Evolutionary conservation across 192 early-diverging fungal species (phyloP).

Genomic region (Coemansia sp.): DNA sequence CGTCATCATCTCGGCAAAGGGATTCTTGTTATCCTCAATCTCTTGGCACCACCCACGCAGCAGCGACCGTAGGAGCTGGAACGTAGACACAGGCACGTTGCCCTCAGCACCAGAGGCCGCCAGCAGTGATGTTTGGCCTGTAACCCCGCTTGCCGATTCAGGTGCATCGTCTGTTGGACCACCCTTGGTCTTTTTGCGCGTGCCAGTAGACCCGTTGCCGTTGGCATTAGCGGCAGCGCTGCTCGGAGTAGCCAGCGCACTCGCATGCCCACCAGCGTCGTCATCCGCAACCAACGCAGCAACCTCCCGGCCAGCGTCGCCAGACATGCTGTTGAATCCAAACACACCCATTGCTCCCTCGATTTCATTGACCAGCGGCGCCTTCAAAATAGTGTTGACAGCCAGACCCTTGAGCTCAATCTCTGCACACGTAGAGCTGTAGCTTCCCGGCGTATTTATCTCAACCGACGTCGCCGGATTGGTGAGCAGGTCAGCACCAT

Average conservation of each 20-base stretch:
- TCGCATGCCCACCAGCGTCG: not conserved
- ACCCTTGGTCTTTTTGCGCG: not conserved
- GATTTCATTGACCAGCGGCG: slow-evolving; percentile 70
- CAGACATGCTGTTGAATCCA: slow-evolving; percentile 24
- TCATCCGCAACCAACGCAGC: slow-evolving; percentile 10
- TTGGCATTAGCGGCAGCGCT: not conserved
- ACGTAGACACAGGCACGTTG: slow-evolving; percentile 46
- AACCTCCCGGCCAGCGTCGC: not conserved
- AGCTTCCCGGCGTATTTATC: slow-evolving; percentile 71
- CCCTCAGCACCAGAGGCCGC: slow-evolving; percentile 15
- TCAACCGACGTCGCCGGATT: slow-evolving; percentile 50
- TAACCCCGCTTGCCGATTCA: not conserved
- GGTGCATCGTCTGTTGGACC: not conserved
- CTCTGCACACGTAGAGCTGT: slow-evolving; percentile 79
- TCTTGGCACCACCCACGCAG: slow-evolving; percentile 80
- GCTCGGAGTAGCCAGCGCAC: not conserved
- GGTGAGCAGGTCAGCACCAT: not conserved
- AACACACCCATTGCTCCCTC: slow-evolving; percentile 60
- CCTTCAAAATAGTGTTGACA: slow-evolving; percentile 78
- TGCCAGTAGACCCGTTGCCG: not conserved
- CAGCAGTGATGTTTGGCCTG: not conserved
- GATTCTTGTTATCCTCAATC: slow-evolving; percentile 56
- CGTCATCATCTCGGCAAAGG: slow-evolving; percentile 70
- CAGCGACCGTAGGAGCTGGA: slow-evolving; percentile 72
- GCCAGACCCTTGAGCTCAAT: slow-evolving; percentile 76